Conservation (phyloP, 2,329 filamentous ascomycete species). For the Verticillium nonalfalfae region DNA sequence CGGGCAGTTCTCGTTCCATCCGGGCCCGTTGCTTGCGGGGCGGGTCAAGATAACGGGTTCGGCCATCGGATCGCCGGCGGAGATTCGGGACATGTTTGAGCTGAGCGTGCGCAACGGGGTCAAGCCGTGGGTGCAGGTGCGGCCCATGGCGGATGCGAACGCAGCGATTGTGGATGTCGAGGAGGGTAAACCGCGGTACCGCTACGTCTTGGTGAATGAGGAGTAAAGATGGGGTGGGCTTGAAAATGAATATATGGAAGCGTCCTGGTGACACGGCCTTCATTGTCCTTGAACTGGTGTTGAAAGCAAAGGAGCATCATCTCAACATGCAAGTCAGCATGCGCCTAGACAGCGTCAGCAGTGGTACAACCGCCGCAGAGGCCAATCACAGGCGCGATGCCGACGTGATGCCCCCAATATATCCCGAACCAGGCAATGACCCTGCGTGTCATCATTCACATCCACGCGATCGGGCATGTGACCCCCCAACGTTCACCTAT, state of each 20-base stretch:
- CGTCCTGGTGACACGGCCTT: no score
- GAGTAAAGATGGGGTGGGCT: not conserved
- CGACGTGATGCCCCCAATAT: not conserved
- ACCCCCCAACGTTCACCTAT: constrained; percentile 27
- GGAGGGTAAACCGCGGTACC: constrained; percentile 40
- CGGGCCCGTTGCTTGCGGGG: constrained; percentile 50
- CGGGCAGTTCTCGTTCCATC: constrained; percentile 29
- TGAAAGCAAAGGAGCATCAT: not conserved
- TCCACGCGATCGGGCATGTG: constrained; percentile 4
- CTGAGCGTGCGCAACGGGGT: constrained; percentile 51
- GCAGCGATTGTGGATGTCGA: constrained; percentile 48
- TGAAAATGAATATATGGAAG: not conserved
- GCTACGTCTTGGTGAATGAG: constrained; percentile 40
- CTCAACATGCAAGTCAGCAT: not conserved
- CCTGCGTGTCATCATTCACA: not conserved
- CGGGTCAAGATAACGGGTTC: constrained; percentile 42
- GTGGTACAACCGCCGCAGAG: not conserved
- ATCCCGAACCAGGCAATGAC: not conserved
- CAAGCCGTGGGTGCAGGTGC: constrained; percentile 49
- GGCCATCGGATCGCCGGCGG: constrained; percentile 39
- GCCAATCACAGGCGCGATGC: not conserved
- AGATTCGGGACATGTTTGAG: constrained; percentile 54
- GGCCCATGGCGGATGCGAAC: constrained; percentile 50
- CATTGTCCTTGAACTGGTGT: not conserved
- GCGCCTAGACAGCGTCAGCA: not conserved